Evolutionary conservation across 345 rosid species (phyloP), one percentile per base, ranked within the genome.

Genomic region (Camelina neglecta): DNA sequence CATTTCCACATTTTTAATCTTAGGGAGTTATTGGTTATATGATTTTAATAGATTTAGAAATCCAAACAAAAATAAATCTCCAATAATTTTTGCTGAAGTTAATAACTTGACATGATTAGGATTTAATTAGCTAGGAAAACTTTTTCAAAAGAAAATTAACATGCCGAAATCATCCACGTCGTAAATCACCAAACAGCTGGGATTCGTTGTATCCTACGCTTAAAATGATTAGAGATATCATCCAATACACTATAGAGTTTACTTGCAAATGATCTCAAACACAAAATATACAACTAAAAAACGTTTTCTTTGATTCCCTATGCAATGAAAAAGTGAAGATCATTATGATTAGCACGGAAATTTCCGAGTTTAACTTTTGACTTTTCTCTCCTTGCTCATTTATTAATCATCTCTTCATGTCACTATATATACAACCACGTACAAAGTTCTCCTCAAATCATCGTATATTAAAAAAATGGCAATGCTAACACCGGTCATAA

Each of bases 131-230:
- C 10, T n/a, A 16, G 7, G 24, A 54, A 16, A 11, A 64, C 38
- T 49, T 73, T 48, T 35, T 47, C 47, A 57, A 64, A 1, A 0
- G 8, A 13, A 13, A 44, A 44, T 59, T 51, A 45, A 42, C 79
- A 75, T 68, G 79, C 79, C 74, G 49, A 60, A 55, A 33, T 60
- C 31, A 75, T 9, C 62, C 50, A 67, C 55, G 55, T 75, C 68
- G 55, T 75, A 75, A 60, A 75, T 69, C 54, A 75, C 21, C 38
- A 60, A 59, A 60, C 58, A 67, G 51, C 53, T 7, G 6, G 11
- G 38, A 8, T 66, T 56, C 12, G 11, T 44, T 66, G 73, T 67
- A 59, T 75, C 11, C 0, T 48, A 49, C 72, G 35, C 60, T 48
- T 18, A 50, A 31, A 54, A 16, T 65, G 31, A 56, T 35, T 21